These are phyloP conservation scores for Elaeis oleifera DNA, from an alignment of 202 grass and related monocot genomes.

Conservation along the genomic window DNA sequence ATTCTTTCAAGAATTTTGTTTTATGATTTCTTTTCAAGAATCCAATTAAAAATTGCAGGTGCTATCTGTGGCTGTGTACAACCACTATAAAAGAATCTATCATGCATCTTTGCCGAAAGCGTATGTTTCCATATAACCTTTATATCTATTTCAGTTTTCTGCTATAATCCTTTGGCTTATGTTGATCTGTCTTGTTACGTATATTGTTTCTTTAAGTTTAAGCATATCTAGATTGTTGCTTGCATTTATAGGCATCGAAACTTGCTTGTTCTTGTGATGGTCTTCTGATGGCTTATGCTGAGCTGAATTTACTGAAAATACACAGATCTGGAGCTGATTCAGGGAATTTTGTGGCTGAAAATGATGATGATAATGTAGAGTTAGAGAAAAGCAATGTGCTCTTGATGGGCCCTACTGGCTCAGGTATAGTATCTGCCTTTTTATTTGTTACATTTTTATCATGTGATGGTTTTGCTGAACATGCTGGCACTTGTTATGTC, in stretches of 20 bases:
- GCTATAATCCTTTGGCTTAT: background rate
- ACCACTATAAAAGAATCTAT: constrained; percentile 98
- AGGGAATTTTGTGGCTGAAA: constrained; percentile 53
- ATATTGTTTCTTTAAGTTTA: background rate
- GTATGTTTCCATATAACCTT: constrained; percentile 31
- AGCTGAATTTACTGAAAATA: constrained; percentile 41
- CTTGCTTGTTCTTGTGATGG: background rate
- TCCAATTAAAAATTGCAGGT: constrained; percentile 52
- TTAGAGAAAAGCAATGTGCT: constrained; percentile 98
- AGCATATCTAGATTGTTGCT: no score
- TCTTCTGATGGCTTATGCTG: constrained; percentile 46
- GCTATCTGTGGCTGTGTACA: constrained; percentile 92
- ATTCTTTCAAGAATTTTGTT: no score
- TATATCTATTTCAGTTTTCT: background rate
- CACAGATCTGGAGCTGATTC: constrained; percentile 65
- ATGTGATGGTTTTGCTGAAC: constrained; percentile 20
- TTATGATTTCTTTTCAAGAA: background rate
- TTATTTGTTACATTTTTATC: constrained; percentile 7
- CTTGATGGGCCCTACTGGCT: constrained; percentile 95
- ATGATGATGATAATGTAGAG: constrained; percentile 75
- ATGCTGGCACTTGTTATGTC: background rate
- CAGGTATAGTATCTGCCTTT: constrained; percentile 41
- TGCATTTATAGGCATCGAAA: no score
- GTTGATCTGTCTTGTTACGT: background rate
- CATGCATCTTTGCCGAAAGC: constrained; percentile 65